phyloP scores from a whole-genome alignment of 83 land plant genomes.

The Thuja plicata region DNA sequence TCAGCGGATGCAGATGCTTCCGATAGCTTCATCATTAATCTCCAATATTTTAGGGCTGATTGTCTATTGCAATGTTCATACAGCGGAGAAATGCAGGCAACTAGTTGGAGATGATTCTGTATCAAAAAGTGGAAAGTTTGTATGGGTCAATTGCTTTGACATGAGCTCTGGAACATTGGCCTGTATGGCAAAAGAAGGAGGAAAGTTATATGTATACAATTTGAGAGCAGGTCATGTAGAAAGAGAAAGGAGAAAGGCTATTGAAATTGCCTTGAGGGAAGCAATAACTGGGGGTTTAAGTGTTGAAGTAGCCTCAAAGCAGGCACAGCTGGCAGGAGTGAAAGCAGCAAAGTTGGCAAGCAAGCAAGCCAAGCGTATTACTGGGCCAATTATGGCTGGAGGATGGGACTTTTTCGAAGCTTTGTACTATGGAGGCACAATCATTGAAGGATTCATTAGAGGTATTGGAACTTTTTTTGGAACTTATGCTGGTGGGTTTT shows the following conservation, averaged over 20 bases:
- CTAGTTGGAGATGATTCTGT: slow-evolving; percentile 33
- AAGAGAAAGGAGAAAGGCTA: slow-evolving; percentile 33
- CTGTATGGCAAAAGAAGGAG: slow-evolving; percentile 38
- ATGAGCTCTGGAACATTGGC: slow-evolving; percentile 36
- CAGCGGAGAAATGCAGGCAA: slow-evolving; percentile 42
- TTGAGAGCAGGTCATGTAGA: slow-evolving; percentile 34
- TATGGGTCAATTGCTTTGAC: slow-evolving; percentile 41
- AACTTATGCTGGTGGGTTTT: slow-evolving; percentile 40
- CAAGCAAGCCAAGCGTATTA: slow-evolving; percentile 25
- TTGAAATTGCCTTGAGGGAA: slow-evolving; percentile 24
- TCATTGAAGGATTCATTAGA: slow-evolving; percentile 35
- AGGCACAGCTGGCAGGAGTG: slow-evolving; percentile 29
- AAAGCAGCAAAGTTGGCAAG: slow-evolving; percentile 33
- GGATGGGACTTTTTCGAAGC: slow-evolving; percentile 60
- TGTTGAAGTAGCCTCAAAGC: slow-evolving; percentile 23
- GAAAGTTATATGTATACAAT: slow-evolving; percentile 38
- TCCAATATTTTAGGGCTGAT: not conserved
- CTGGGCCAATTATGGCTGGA: slow-evolving; percentile 39
- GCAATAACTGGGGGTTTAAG: slow-evolving; percentile 28
- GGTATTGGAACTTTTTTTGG: slow-evolving; percentile 47
- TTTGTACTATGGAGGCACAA: slow-evolving; percentile 44
- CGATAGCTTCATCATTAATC: not conserved
- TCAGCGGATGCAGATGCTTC: not conserved
- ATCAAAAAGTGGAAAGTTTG: slow-evolving; percentile 40
- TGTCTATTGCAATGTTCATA: not conserved